A percentile compares a stretch with the other conserved stretches of the same genome.
These are phyloP conservation scores for Aspergillus pseudoviridinutans DNA, from an alignment of 2,329 filamentous ascomycete species.

Conservation along the genomic window DNA sequence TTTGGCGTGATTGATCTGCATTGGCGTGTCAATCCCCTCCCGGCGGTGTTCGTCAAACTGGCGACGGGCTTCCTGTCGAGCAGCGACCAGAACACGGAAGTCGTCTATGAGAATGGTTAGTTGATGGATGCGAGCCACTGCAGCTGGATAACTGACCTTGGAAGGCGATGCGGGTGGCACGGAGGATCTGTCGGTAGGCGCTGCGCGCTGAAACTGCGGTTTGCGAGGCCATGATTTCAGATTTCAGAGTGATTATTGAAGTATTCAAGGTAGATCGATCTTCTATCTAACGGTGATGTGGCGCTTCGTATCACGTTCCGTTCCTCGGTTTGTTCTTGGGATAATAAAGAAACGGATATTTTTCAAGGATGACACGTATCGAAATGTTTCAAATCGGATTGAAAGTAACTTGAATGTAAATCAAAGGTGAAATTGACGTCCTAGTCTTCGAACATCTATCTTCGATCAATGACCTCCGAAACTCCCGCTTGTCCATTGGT, in stretches of 20 bases:
- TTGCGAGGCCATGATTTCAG: conserved; percentile 21
- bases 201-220: conserved; percentile 58
- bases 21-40: conserved; percentile 56
- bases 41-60: conserved; percentile 67
- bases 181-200: conserved; percentile 78
- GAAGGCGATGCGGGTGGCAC: conserved; percentile 79
- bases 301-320: not conserved
- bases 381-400: not conserved
- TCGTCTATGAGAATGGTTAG: conserved; percentile 57
- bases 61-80: conserved; percentile 66
- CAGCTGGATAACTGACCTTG: conserved; percentile 52
- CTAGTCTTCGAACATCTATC: not conserved
- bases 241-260: not conserved
- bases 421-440: not conserved
- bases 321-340: not conserved
- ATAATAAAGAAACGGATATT: not conserved
- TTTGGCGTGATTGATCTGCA: conserved; percentile 72
- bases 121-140: not conserved
- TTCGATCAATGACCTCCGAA: conserved; percentile 20
- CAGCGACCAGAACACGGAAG: conserved; percentile 61
- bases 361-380: not conserved
- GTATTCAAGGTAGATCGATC: not conserved
- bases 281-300: not conserved
- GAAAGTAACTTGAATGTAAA: not conserved
- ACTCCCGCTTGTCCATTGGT: conserved; percentile 26